Conservation (phyloP, 2,329 filamentous ascomycete species). For the Penicillium sp. region DNA sequence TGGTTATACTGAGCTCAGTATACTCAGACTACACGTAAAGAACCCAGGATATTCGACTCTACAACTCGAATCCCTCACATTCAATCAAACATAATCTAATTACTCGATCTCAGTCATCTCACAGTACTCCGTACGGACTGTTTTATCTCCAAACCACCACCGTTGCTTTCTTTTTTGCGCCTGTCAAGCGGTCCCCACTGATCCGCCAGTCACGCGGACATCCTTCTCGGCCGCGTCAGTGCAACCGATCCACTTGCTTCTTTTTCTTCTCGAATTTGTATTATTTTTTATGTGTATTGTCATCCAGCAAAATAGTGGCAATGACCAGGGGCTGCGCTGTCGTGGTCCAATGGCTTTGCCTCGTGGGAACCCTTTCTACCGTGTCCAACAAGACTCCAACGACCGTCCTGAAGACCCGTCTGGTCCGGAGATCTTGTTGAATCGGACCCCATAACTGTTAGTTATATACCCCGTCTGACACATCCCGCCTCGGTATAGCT, state of each 20-base stretch:
- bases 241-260: slow-evolving; percentile 16
- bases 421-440: not conserved
- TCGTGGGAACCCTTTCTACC: not conserved
- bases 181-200: slow-evolving; percentile 16
- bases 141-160: no score
- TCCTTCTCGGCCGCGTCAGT: slow-evolving; percentile 14
- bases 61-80: no score
- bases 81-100: no score
- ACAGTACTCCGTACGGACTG: no score
- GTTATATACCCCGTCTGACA: not conserved
- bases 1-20: no score
- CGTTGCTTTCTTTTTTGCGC: not conserved
- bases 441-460: no score
- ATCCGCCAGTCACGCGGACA: slow-evolving; percentile 28
- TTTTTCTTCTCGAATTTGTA: slow-evolving; percentile 13
- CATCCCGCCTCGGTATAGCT: not conserved
- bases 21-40: no score
- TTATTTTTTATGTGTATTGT: not conserved
- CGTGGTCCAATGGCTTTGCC: slow-evolving; percentile 12
- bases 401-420: not conserved
- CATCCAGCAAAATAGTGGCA: slow-evolving; percentile 4
- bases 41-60: no score
- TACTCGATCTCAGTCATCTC: no score
- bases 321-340: slow-evolving; percentile 6
- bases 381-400: no score